Evolutionary conservation across 2,329 filamentous ascomycete genomes (phyloP), one percentile per base, ranked within the genome.

Genomic region (Epicoccum nigrum): DNA sequence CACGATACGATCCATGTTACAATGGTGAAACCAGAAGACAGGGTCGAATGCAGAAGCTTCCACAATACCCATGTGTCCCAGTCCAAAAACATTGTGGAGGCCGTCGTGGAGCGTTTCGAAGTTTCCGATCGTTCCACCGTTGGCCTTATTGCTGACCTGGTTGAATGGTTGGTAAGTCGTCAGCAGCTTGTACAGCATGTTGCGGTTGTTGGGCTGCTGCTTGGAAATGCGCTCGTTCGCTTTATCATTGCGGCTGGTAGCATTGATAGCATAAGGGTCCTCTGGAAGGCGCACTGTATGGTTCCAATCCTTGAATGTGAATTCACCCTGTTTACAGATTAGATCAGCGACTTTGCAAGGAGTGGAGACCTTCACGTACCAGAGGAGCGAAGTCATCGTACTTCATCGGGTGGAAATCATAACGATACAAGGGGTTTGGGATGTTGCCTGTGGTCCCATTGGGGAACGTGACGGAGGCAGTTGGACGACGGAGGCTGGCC

Each of bases 61-160:
- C 4, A 64, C 50, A 15, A 69, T 68, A 5, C 68, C 67, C 65
- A 70, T 70, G 19, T 70, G 60, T 1, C 87, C 86, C 7, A 68
- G 46, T 1, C 67, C 66, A 23, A 71, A 70, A 4, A 56, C 51
- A 17, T 65, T 69, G 38, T 71, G 68, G 15, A 70, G 47, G 8
- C 64, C 62, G 45, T 69, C 67, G 17, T 71, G 67, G 1, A 70
- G 56, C 1, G 66, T 69, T 42, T 69, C 68, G 8, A 69, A 59
- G 34, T 66, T 71, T 3, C 67, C 65, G 44, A 71, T 68, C 6
- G 58, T 64, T 7, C 66, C 67, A 17, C 67, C 67, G 27, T 62
- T 65, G 11, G 62, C 67, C 41, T 67, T 68, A 46, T 65, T 71
- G 38, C 65, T 68, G 40, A 66, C 69, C 43, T 68, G 54, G 19